Evolutionary conservation across 1,284 basidiomycete species (phyloP).

Genomic region (Malassezia dermatis): DNA sequence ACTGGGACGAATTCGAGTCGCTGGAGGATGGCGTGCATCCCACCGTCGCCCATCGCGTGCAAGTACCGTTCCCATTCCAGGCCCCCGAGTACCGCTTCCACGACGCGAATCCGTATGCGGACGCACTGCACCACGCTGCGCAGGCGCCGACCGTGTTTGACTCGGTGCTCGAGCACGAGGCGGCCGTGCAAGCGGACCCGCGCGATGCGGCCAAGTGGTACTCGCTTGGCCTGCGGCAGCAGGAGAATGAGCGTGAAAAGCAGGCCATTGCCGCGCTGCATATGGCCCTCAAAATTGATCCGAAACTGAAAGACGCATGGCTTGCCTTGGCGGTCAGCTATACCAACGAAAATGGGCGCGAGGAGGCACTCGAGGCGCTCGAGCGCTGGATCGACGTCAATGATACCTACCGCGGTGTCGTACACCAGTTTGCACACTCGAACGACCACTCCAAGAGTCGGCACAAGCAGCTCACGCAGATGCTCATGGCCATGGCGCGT

Average conservation of each 20-base stretch:
- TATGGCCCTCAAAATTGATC: conserved; percentile 70
- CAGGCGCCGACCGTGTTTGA: conserved; percentile 18
- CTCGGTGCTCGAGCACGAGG: conserved; percentile 67
- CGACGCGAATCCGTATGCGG: conserved; percentile 38
- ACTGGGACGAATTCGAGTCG: conserved; percentile 60
- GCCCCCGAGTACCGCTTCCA: conserved; percentile 39
- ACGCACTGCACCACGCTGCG: conserved; percentile 21
- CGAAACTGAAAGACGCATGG: conserved; percentile 58
- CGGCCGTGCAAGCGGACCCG: conserved; percentile 70
- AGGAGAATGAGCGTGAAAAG: conserved; percentile 91
- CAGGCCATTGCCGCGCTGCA: conserved; percentile 78
- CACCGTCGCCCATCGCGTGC: not conserved
- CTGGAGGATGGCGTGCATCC: conserved; percentile 20
- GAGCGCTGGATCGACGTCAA: conserved; percentile 61
- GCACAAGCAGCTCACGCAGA: conserved; percentile 12
- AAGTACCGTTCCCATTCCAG: conserved; percentile 21
- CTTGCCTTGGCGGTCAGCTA: conserved; percentile 82
- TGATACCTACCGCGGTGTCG: conserved; percentile 52
- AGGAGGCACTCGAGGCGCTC: conserved; percentile 63
- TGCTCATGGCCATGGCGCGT: conserved; percentile 49
- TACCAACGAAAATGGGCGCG: conserved; percentile 76
- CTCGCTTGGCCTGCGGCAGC: conserved; percentile 87
- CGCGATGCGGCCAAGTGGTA: conserved; percentile 70
- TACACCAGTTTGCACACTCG: conserved; percentile 44
- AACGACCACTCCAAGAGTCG: not conserved